Conservation (phyloP, 129 eudicot species). For the Artemisia tridentata region DNA sequence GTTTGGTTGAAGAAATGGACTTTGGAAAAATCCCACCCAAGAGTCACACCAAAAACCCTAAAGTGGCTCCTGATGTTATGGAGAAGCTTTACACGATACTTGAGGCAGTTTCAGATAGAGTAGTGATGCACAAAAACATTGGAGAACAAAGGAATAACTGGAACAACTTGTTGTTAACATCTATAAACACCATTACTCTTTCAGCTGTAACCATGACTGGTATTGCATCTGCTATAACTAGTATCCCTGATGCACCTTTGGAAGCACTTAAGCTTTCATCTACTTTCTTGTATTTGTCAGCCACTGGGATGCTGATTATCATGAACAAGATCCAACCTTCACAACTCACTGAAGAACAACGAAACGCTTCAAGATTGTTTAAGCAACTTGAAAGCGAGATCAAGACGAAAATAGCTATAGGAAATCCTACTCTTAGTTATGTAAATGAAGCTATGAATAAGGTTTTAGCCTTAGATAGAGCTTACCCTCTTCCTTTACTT, state of each 20-base stretch:
- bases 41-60: no score
- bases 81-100: no score
- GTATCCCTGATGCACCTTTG: constrained; percentile 24
- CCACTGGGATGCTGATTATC: constrained; percentile 43
- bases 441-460: constrained; percentile 51
- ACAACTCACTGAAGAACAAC: constrained; percentile 57
- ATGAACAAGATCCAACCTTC: constrained; percentile 67
- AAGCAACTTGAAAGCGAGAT: constrained; percentile 40
- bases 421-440: constrained; percentile 13
- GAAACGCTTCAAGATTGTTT: constrained; percentile 48
- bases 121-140: constrained; percentile 54
- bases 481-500: constrained; percentile 80
- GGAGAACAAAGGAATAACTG: constrained; percentile 48
- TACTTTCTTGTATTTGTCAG: constrained; percentile 41
- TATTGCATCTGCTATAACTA: constrained; percentile 32
- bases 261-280: constrained; percentile 44
- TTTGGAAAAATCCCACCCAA: no score
- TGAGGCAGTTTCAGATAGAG: constrained; percentile 50
- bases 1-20: no score
- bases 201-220: constrained; percentile 49
- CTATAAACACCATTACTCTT: constrained; percentile 43
- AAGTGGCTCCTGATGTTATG: no score
- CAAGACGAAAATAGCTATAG: constrained; percentile 28
- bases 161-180: constrained; percentile 39
- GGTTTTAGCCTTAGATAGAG: constrained; percentile 65